phyloP scores from a whole-genome alignment of 2,329 filamentous ascomycete genomes.

The Akanthomyces uredinophilus region DNA sequence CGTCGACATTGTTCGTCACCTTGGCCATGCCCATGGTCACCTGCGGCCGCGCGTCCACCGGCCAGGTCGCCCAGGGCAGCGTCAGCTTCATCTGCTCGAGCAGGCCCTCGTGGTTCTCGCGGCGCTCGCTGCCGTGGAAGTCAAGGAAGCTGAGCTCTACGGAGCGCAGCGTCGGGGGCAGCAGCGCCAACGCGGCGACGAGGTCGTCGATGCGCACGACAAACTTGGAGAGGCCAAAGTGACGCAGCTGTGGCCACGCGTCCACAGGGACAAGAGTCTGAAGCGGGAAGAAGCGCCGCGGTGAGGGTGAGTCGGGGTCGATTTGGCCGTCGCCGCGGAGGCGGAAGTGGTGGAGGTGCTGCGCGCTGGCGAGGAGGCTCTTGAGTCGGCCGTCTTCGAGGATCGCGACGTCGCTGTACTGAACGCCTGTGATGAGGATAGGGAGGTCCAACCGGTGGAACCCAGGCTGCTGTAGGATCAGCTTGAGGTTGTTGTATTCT shows the following conservation, averaged over 20 bases:
- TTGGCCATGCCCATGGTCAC: conserved; percentile 3
- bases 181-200: conserved; percentile 22
- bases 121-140: conserved; percentile 18
- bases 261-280: conserved; percentile 26
- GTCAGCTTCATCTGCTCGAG: neutral
- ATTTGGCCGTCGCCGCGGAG: conserved; percentile 15
- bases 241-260: conserved; percentile 24
- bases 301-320: neutral
- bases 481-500: conserved; percentile 23
- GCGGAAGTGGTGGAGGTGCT: conserved; percentile 21
- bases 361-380: conserved; percentile 15
- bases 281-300: conserved; percentile 19
- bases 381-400: conserved; percentile 13
- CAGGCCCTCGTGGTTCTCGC: neutral
- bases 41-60: neutral
- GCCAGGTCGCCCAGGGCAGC: neutral
- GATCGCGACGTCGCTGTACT: neutral
- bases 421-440: neutral
- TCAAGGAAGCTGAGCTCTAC: conserved; percentile 30
- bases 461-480: neutral
- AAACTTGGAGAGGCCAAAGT: conserved; percentile 28
- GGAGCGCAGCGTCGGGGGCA: conserved; percentile 26
- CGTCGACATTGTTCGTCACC: neutral
- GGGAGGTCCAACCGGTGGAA: neutral
- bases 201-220: conserved; percentile 24